Base-by-base conservation (phyloP, 2,329 filamentous ascomycete genomes). In the Chaetomiaceae sp. region DNA sequence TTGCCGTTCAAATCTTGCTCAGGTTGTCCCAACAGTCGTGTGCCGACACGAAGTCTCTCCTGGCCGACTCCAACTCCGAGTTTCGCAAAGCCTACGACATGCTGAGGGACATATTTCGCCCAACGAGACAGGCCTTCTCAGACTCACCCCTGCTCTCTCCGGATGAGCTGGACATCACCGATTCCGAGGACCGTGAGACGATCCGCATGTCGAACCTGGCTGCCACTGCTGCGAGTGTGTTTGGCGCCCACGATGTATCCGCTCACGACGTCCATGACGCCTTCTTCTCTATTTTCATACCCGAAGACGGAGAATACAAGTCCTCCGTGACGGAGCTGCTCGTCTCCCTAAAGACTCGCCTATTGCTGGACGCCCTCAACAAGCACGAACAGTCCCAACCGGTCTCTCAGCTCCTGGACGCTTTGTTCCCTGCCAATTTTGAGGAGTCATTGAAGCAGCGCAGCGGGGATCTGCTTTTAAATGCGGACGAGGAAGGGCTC, bases 381-480 rank as follows among this genome's bases (percentile, higher is more conserved):
- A 71, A 70, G 6, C 67, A 78, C 43, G 71, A 75, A 1, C 79
- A 77, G 50, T 77, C 47, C 3, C 58, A 59, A 20, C 50, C 54
- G 74, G 14, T 68, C 81, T 47, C 62, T 64, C 14, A 70, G 73
- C 70, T 77, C 16, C 65, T 85, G 14, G 75, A 77, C 10, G 77
- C 82, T 48, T 73, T 81, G 3, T 74, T 89, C 32, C 73, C 77
- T 6, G 70, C 76, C 8, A 73, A 85, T 4, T 67, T 87, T 2
- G 75, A 85, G 23, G 72, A 74, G 10, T 69, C 70, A 40, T 60
- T 79, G 42, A 71, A 55, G 57, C 69, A 58, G 64, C 69, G 64
- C 30, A 66, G 62, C 48, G 61, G 61, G 1, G 68, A 81, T 38
- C 69, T 81, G 8, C 69, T 73, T 20, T 78, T 83, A 61, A 81